These are phyloP conservation scores for Nakaseomyces glabratus DNA, from an alignment of 1,139 yeast genomes.

Conservation along the genomic window DNA sequence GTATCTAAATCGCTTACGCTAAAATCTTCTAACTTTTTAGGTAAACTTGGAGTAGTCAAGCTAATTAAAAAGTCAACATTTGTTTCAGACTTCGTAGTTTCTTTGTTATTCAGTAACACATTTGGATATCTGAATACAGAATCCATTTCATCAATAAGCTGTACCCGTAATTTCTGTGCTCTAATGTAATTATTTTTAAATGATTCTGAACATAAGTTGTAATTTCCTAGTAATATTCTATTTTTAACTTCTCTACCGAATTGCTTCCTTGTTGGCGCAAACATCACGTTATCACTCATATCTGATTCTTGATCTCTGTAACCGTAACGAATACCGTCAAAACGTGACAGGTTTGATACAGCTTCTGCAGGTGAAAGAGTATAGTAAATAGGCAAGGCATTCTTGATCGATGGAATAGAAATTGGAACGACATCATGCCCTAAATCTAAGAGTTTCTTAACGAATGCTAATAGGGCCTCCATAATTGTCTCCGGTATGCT, in stretches of 20 bases:
- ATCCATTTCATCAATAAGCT: constrained; percentile 58
- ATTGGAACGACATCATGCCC: constrained; percentile 56
- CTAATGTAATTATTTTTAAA: constrained; percentile 69
- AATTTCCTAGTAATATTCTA: constrained; percentile 77
- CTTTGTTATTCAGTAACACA: constrained; percentile 29
- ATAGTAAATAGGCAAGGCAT: constrained; percentile 75
- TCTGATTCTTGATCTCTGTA: constrained; percentile 34
- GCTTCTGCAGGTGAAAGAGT: constrained; percentile 91
- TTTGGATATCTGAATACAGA: constrained; percentile 48
- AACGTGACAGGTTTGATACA: constrained; percentile 80
- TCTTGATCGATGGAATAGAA: constrained; percentile 58
- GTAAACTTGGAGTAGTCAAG: constrained; percentile 60
- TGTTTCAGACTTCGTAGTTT: constrained; percentile 13
- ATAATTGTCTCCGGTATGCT: constrained; percentile 45
- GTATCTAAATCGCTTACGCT: constrained; percentile 32
- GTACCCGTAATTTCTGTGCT: constrained; percentile 61
- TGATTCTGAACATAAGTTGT: constrained; percentile 64
- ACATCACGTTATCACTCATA: constrained; percentile 35
- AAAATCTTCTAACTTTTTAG: constrained; percentile 46
- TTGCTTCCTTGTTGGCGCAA: constrained; percentile 48
- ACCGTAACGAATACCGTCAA: constrained; percentile 87
- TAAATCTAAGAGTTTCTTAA: constrained; percentile 36
- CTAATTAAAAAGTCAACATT: constrained; percentile 64
- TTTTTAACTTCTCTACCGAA: constrained; percentile 80
- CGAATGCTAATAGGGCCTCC: constrained; percentile 39